Conservation (phyloP, 1,139 yeast species). For the Nakaseomyces sp. region DNA sequence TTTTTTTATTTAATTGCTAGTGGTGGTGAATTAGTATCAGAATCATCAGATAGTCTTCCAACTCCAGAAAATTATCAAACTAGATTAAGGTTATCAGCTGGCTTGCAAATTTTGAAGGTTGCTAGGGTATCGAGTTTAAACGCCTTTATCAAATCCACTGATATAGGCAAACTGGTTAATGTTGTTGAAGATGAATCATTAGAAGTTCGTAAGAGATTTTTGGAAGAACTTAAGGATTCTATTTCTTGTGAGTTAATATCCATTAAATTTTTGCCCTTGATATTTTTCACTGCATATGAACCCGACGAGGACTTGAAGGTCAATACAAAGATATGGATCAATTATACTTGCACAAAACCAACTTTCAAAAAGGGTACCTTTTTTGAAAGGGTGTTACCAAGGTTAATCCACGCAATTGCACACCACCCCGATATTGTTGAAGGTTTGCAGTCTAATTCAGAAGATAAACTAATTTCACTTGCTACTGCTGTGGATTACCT, state of each 20-base stretch:
- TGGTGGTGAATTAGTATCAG: constrained; percentile 71
- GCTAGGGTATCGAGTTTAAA: constrained; percentile 51
- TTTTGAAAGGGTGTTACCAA: constrained; percentile 56
- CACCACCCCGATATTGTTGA: constrained; percentile 64
- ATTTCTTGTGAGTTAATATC: constrained; percentile 49
- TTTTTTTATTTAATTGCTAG: constrained; percentile 60
- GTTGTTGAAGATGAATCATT: constrained; percentile 60
- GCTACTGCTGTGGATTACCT: constrained; percentile 51
- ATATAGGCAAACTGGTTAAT: constrained; percentile 46
- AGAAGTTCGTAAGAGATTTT: constrained; percentile 48
- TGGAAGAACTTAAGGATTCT: constrained; percentile 44
- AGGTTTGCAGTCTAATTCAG: constrained; percentile 30
- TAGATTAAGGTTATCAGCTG: constrained; percentile 61
- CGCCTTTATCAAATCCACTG: constrained; percentile 43
- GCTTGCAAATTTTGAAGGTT: constrained; percentile 53
- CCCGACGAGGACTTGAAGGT: constrained; percentile 45
- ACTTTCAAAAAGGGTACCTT: constrained; percentile 38
- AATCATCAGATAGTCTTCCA: constrained; percentile 38
- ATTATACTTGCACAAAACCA: constrained; percentile 45
- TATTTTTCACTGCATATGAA: constrained; percentile 72
- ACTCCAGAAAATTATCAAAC: constrained; percentile 59
- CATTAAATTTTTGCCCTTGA: constrained; percentile 54
- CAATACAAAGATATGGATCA: constrained; percentile 63
- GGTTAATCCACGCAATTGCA: constrained; percentile 61
- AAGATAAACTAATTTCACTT: constrained; percentile 35